Percentiles rank a stretch among this genome's conserved stretches.
Conservation (phyloP, 257 asterid genomes). For the Nicotiana obtusifolia region DNA sequence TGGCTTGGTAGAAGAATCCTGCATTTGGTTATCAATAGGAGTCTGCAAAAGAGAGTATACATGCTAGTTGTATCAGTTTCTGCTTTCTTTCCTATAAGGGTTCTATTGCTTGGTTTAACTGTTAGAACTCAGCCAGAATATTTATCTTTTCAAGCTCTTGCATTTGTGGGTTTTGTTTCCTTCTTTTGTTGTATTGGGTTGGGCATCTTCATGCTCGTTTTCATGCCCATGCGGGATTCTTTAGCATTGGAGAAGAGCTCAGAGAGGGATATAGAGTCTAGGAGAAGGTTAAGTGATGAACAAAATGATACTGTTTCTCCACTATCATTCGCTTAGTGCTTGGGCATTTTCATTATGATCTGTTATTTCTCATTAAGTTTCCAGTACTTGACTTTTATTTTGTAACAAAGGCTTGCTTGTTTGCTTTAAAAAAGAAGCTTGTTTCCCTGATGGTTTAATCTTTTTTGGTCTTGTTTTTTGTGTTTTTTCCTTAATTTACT, state of each 20-base stretch:
- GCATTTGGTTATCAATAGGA: conserved; percentile 68
- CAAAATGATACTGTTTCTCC: conserved; percentile 43
- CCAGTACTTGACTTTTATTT: not conserved
- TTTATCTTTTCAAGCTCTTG: conserved; percentile 38
- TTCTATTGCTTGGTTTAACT: conserved; percentile 64
- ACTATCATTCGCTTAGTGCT: not conserved
- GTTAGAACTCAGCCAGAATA: conserved; percentile 49
- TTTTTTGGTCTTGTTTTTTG: not conserved
- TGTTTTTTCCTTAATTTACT: not conserved
- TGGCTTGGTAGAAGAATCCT: conserved; percentile 69
- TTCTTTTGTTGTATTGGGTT: conserved; percentile 61
- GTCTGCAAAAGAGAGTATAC: conserved; percentile 74
- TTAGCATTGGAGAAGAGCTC: conserved; percentile 48
- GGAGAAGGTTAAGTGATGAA: conserved; percentile 39
- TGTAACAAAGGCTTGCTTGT: not conserved
- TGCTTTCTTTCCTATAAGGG: conserved; percentile 58
- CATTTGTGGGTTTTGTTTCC: conserved; percentile 72
- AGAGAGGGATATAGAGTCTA: conserved; percentile 51
- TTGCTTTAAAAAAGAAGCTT: not conserved
- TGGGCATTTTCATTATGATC: not conserved
- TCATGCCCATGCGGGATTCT: conserved; percentile 81
- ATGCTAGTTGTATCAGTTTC: conserved; percentile 47
- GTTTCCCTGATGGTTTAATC: not conserved
- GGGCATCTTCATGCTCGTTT: conserved; percentile 62
- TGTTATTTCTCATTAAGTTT: not conserved